Percentiles rank a stretch among this genome's conserved stretches.
These are phyloP conservation scores for Rhizopus delemar DNA, from an alignment of 371 early-diverging fungal species.

Conservation along the genomic window DNA sequence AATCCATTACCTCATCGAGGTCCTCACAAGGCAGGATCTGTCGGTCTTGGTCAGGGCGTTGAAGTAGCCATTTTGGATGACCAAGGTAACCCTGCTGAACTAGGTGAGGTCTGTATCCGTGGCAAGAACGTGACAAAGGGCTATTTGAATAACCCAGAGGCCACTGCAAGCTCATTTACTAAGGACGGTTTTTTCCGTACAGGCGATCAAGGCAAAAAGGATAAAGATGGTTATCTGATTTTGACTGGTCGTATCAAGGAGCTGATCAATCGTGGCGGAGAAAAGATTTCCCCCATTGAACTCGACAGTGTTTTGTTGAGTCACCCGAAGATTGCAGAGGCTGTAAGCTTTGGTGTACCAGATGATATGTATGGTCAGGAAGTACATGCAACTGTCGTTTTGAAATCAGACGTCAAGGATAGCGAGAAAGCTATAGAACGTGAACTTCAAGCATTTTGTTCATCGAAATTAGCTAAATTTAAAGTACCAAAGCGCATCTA, in stretches of 20 bases:
- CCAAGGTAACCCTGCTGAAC: slow-evolving; percentile 52
- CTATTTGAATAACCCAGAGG: slow-evolving; percentile 80
- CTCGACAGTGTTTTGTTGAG: slow-evolving; percentile 77
- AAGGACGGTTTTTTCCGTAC: slow-evolving; percentile 74
- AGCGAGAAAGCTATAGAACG: slow-evolving; percentile 34
- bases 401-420: slow-evolving; percentile 22
- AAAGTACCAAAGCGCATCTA: slow-evolving; percentile 79
- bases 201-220: slow-evolving; percentile 79
- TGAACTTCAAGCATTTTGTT: slow-evolving; percentile 53
- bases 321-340: slow-evolving; percentile 74
- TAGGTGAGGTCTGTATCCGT: slow-evolving; percentile 85
- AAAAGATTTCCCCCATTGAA: slow-evolving; percentile 82
- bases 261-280: slow-evolving; percentile 80
- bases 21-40: slow-evolving; percentile 77
- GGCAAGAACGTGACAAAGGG: slow-evolving; percentile 78
- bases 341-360: slow-evolving; percentile 75
- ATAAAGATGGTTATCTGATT: slow-evolving; percentile 70
- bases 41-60: slow-evolving; percentile 83
- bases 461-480: slow-evolving; percentile 66
- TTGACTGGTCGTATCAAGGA: slow-evolving; percentile 84
- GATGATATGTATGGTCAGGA: slow-evolving; percentile 83
- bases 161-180: slow-evolving; percentile 71
- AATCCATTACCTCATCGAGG: slow-evolving; percentile 77
- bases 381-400: slow-evolving; percentile 78
- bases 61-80: slow-evolving; percentile 75